Evolutionary conservation across 768 basidiomycete genomes (phyloP).

Genomic region (Mycena sanguinolenta): DNA sequence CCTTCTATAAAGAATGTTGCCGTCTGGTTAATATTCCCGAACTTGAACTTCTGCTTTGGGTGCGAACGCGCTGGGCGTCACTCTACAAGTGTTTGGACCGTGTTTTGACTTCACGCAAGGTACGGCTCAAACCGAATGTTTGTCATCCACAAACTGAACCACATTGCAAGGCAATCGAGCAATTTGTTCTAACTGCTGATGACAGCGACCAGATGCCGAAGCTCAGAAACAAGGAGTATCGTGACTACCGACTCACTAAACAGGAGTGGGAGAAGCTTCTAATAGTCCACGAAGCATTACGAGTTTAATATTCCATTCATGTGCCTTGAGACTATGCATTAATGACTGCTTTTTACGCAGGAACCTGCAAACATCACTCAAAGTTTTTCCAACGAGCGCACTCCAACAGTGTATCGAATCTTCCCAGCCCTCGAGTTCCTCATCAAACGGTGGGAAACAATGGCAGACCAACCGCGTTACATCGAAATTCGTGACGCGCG

Average conservation of each 20-base stretch:
- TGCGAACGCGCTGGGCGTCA: conserved; percentile 37
- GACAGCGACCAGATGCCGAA: conserved; percentile 42
- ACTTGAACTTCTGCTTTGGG: conserved; percentile 32
- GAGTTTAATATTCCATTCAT: conserved; percentile 19
- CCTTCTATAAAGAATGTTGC: conserved; percentile 1
- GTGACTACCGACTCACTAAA: too few species aligned
- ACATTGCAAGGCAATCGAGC: conserved; percentile 33
- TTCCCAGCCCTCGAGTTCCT: too few species aligned
- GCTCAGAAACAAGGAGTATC: conserved; percentile 43
- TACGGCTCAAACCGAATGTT: neutral
- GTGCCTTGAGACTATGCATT: too few species aligned
- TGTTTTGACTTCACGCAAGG: neutral
- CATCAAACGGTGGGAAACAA: too few species aligned
- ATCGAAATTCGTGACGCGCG: neutral
- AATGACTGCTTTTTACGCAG: neutral
- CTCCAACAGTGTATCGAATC: conserved; percentile 6
- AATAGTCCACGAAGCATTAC: conserved; percentile 42
- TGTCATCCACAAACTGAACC: neutral
- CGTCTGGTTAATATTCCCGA: conserved; percentile 9
- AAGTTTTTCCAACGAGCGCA: conserved; percentile 4
- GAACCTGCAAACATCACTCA: conserved; percentile 11
- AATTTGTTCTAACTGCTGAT: conserved; percentile 40
- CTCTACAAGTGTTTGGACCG: conserved; percentile 16
- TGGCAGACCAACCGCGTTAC: neutral
- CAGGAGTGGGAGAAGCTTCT: conserved; percentile 44